These are phyloP conservation scores for Pseudogymnoascus sp. DNA, from an alignment of 2,329 filamentous ascomycete genomes.

Conservation along the genomic window DNA sequence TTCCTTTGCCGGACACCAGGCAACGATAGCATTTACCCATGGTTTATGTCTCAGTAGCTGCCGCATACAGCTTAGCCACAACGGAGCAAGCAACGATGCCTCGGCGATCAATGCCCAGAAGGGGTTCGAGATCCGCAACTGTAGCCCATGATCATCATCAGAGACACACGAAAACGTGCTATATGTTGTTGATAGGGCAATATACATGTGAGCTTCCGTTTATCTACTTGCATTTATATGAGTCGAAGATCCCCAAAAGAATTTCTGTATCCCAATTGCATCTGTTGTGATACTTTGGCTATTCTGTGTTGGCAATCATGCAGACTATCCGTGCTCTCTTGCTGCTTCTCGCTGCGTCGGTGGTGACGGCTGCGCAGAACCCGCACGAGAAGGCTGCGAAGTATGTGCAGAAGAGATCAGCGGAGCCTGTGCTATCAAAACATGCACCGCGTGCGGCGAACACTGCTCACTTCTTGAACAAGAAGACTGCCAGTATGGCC, in stretches of 20 bases:
- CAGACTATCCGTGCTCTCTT: neutral
- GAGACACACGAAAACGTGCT: neutral
- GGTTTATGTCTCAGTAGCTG: neutral
- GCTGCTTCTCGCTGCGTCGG: conserved; percentile 16
- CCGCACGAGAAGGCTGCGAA: conserved; percentile 16
- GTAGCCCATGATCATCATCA: neutral
- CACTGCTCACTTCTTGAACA: conserved; percentile 17
- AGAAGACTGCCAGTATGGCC: conserved; percentile 16
- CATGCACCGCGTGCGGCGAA: conserved; percentile 11
- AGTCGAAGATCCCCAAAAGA: neutral
- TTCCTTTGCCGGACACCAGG: neutral
- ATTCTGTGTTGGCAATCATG: neutral
- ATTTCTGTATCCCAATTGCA: neutral
- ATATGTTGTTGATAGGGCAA: neutral
- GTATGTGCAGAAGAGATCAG: conserved; percentile 13
- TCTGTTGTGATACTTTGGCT: neutral
- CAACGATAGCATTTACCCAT: neutral
- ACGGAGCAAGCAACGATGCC: neutral
- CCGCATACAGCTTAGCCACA: neutral
- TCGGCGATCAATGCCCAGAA: neutral
- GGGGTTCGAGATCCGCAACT: neutral
- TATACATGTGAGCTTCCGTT: neutral
- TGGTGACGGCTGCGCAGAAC: conserved; percentile 29
- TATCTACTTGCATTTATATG: neutral
- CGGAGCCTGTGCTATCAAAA: conserved; percentile 11